phyloP scores from a whole-genome alignment of 331 rosid genomes.

The Dryas integrifolia region DNA sequence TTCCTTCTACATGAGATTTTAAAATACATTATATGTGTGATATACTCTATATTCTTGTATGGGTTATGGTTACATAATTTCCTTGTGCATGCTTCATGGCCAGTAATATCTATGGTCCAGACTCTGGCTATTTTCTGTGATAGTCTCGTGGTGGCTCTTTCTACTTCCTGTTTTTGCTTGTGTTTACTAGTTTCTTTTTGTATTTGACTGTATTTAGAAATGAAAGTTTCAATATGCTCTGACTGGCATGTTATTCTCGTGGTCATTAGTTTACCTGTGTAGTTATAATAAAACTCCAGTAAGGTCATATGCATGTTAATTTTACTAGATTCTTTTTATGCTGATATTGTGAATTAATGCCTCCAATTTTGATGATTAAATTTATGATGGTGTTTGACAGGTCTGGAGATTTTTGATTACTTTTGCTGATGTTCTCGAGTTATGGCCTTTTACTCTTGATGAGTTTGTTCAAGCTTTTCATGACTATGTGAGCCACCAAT shows the following conservation, averaged over 20 bases:
- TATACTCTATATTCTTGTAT: slow-evolving; percentile 1
- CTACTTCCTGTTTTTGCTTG: neutral
- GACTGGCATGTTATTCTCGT: neutral
- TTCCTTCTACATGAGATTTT: slow-evolving; percentile 7
- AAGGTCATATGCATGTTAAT: neutral
- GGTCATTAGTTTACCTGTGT: neutral
- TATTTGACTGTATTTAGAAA: neutral
- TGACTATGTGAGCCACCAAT: slow-evolving; percentile 70
- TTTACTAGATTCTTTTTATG: neutral
- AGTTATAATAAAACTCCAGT: neutral
- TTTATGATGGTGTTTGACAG: slow-evolving; percentile 47
- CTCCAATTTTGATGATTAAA: slow-evolving; percentile 17
- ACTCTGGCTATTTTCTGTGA: slow-evolving; percentile 3
- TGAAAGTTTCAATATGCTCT: slow-evolving; percentile 5
- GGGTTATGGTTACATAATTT: neutral
- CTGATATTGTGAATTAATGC: slow-evolving; percentile 22
- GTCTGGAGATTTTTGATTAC: slow-evolving; percentile 95
- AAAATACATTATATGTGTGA: neutral
- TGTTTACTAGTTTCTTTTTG: slow-evolving; percentile 12
- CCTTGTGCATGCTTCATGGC: slow-evolving; percentile 3
- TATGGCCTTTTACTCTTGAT: slow-evolving; percentile 97
- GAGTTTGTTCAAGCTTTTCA: slow-evolving; percentile 95
- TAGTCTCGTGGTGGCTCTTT: neutral
- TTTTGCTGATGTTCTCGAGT: slow-evolving; percentile 83
- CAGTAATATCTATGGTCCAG: slow-evolving; percentile 3